Evolutionary conservation across 495 filamentous ascomycete genomes (phyloP), one percentile per base, ranked within the genome.

Genomic region (Lophiostoma macrostomum): DNA sequence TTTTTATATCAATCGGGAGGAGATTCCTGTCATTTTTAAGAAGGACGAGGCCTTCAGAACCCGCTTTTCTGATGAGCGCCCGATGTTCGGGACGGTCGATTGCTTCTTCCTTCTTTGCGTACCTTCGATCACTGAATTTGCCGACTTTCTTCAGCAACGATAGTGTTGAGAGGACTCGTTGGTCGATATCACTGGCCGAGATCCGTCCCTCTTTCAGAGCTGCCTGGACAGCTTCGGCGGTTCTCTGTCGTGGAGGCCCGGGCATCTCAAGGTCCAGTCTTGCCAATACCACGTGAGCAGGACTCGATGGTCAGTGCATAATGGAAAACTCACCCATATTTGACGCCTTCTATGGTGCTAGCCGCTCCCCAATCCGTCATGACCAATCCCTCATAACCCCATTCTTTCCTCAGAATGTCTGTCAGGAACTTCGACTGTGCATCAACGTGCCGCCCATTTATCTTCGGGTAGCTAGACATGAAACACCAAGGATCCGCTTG

Each of bases 371-470:
- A 88, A 70, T 87, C 85, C 59, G 78, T 81, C 81, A 87, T 86
- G 28, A 85, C 68, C 34, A 83, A 60, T 0, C 85, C 84, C 37
- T 85, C 72, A 73, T 76, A 89, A 0, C 74, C 78, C 83, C 82
- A 86, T 66, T 87, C 83, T 29, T 76, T 74, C 38, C 84, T 74
- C 42, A 89, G 64, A 14, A 87, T 78, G 35, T 77, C 75, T 16
- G 76, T 72, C 22, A 90, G 63, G 13, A 88, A 66, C 36, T 72
- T 71, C 27, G 74, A 71, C 48, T 83, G 83, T 68, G 85, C 83
- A 64, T 77, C 80, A 24, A 79, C 81, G 64, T 84, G 83, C 10
- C 67, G 71, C 1, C 83, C 85, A 58, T 88, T 86, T 37, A 89
- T 43, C 23, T 43, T 43, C 6, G 40, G 40, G 35, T 36, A 48